Conservation (phyloP, 352 stramenopile genomes). For the Phytophthora constricta region DNA sequence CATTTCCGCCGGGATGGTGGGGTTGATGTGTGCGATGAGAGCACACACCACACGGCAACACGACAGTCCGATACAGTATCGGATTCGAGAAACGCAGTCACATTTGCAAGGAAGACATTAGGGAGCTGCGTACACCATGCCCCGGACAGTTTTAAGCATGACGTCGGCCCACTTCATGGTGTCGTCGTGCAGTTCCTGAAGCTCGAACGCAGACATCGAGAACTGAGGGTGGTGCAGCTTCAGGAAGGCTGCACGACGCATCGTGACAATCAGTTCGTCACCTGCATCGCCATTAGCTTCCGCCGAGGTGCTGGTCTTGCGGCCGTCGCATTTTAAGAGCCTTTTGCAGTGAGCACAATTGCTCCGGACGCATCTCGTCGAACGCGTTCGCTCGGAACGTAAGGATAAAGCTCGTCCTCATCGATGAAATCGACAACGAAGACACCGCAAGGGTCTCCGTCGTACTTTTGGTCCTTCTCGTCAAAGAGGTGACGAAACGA, state of each 20-base stretch:
- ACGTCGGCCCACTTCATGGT: slow-evolving; percentile 6
- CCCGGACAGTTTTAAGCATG: slow-evolving; percentile 4
- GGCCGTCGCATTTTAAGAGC: slow-evolving; percentile 4
- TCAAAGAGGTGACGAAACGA: slow-evolving; percentile 18
- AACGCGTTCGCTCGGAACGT: slow-evolving; percentile 6
- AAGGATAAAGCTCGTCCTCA: slow-evolving; percentile 20
- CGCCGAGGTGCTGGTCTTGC: no score
- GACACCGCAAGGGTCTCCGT: not conserved
- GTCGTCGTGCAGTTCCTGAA: slow-evolving; percentile 4
- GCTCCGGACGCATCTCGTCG: slow-evolving; percentile 17
- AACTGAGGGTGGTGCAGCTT: slow-evolving; percentile 9
- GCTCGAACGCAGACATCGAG: not conserved
- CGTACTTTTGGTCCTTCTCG: not conserved
- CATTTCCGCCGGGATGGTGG: not conserved
- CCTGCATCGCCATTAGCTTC: not conserved
- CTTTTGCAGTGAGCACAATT: slow-evolving; percentile 13
- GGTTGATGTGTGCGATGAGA: not conserved
- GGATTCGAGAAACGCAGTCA: no score
- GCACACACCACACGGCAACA: not conserved
- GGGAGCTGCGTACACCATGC: not conserved
- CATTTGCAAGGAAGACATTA: not conserved
- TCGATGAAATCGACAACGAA: slow-evolving; percentile 19
- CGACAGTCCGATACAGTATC: no score
- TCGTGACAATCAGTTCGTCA: slow-evolving; percentile 7
- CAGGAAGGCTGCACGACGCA: slow-evolving; percentile 11